Base-by-base conservation (phyloP, 768 basidiomycete species). In the Cyclocybe aegerita region DNA sequence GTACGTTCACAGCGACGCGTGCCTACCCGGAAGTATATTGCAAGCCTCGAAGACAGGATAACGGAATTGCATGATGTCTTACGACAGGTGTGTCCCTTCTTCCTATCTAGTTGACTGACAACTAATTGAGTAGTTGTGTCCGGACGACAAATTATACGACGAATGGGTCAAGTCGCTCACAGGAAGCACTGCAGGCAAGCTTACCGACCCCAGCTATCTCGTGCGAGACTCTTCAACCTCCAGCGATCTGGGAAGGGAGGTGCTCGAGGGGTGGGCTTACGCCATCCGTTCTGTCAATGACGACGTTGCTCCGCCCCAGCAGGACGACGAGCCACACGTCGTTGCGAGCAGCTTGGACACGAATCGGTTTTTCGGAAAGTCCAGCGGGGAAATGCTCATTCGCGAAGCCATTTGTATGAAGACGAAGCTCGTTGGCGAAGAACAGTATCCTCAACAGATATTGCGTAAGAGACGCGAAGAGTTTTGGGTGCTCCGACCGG, bases 51-150 rank as follows among this genome's bases (percentile, higher is more conserved):
- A 65, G 77, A 65, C 59, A 72, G 83, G 29, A 57, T 86, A 4
- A 77, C 80, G 52, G 83, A 82, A 58, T 72, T 86, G 68, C 83
- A 87, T 53, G 77, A 73, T 36, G 72, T 86, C n/a, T 65, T 85
- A 12, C 66, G 61, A 41, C 65, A 62, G 55, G 76, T 76, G 39
- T 50, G 68, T 60, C 6, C 31, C 16, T 17, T 12, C 48, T 43
- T n/a, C 39, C n/a, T 11, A 43, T 10, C 15, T 15, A 2, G 36
- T 16, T 36, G 31, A 36, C 37, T 34, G 41, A 37, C 33, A 43
- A 11, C 14, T 23, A 50, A 16, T 14, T 14, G 9, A 36, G 39
- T 36, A 88, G 86, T 70, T 89, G 39, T 83, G 79, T 57, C 85
- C 86, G 9, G 82, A 86, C 43, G 78, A 80, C 39, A 78, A 83